These are phyloP conservation scores for Pilobolus umbonatus DNA, from an alignment of 192 early-diverging fungal species.

Conservation along the genomic window DNA sequence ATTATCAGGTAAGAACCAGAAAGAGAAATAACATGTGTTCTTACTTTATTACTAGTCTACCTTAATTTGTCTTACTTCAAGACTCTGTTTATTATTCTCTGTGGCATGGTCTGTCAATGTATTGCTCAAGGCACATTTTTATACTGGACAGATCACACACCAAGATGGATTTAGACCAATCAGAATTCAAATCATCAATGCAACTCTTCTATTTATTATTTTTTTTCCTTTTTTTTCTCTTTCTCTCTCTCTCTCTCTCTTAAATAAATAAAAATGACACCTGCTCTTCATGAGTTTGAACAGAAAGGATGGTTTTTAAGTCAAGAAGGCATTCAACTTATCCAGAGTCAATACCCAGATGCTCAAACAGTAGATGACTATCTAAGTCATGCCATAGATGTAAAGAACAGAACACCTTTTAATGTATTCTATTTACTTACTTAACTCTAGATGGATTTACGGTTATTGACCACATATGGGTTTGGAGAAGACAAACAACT, in stretches of 20 bases:
- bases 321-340: conserved; percentile 13
- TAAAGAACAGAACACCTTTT: conserved; percentile 1
- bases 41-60: conserved; percentile 35
- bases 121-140: conserved; percentile 46
- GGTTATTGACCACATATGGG: conserved; percentile 11
- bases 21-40: conserved; percentile 1
- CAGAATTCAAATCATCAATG: too few relatives aligned
- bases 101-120: conserved; percentile 40
- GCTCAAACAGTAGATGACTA: conserved; percentile 15
- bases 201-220: not conserved
- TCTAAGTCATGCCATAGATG: conserved; percentile 17
- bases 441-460: conserved; percentile 20
- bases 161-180: too few relatives aligned
- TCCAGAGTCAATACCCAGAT: not conserved
- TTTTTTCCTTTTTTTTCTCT: conserved; percentile 1
- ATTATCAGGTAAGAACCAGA: conserved; percentile 31
- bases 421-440: not conserved
- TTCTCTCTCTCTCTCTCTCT: not conserved
- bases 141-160: too few relatives aligned
- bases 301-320: conserved; percentile 23
- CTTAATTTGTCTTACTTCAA: conserved; percentile 41
- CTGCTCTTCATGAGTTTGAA: conserved; percentile 7
- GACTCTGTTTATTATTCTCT: conserved; percentile 40
- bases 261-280: not conserved
- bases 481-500: conserved; percentile 5